Percentiles rank a stretch among this genome's conserved stretches.
These are phyloP conservation scores for Phaeosphaeriaceae sp. DNA, from an alignment of 2,329 filamentous ascomycete genomes.

Conservation along the genomic window DNA sequence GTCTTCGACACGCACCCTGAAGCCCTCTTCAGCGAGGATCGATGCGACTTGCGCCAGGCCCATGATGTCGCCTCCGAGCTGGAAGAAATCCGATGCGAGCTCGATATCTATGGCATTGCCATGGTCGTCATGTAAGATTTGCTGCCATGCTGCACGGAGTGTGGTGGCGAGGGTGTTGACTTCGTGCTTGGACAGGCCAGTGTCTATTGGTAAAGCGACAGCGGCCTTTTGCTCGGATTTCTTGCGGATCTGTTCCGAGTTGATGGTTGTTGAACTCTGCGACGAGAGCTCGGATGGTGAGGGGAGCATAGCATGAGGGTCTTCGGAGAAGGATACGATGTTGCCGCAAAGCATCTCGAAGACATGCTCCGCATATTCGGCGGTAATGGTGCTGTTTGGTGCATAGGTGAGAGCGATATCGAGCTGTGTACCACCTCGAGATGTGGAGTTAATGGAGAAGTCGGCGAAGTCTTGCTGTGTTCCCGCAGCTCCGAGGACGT, in stretches of 20 bases:
- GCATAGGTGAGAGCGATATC: slow-evolving; percentile 40
- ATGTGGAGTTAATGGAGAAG: slow-evolving; percentile 39
- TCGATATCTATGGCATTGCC: slow-evolving; percentile 27
- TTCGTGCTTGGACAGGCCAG: slow-evolving; percentile 34
- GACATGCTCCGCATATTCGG: slow-evolving; percentile 60
- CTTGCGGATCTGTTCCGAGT: slow-evolving; percentile 29
- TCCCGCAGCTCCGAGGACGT: slow-evolving; percentile 36
- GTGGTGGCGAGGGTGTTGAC: slow-evolving; percentile 28
- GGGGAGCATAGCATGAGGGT: slow-evolving; percentile 37
- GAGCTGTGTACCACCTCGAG: slow-evolving; percentile 28
- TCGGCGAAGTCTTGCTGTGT: slow-evolving; percentile 45
- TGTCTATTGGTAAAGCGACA: slow-evolving; percentile 32
- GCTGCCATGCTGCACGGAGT: slow-evolving; percentile 38
- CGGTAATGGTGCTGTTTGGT: slow-evolving; percentile 56
- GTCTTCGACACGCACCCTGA: slow-evolving; percentile 39
- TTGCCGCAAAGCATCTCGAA: slow-evolving; percentile 42
- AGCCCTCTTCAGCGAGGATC: slow-evolving; percentile 35
- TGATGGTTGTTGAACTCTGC: slow-evolving; percentile 27
- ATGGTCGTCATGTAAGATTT: slow-evolving; percentile 37
- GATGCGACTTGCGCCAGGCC: slow-evolving; percentile 40
- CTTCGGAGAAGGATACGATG: slow-evolving; percentile 31
- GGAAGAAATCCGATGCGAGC: slow-evolving; percentile 41
- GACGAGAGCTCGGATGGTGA: slow-evolving; percentile 36
- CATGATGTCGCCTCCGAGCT: slow-evolving; percentile 45
- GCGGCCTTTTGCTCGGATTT: slow-evolving; percentile 33